Base-by-base conservation (phyloP, 352 stramenopile species). In the Peronospora destructor region DNA sequence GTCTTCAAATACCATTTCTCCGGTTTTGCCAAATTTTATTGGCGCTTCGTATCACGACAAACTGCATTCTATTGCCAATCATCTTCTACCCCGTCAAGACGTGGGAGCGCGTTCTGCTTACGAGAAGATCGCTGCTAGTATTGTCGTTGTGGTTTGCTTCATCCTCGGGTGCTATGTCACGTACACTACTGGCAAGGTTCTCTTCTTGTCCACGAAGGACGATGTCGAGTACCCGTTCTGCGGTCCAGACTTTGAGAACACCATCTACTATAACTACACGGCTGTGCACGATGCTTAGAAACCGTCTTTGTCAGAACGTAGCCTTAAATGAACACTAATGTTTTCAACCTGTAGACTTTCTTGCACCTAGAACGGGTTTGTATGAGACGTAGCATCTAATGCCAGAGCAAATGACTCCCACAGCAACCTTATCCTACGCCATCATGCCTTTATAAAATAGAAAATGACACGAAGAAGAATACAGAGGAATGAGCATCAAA, bases 81-180 rank as follows among this genome's bases (percentile, higher is more conserved):
- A 38, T 68, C 9, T 82, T 84, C 49, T 86, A 86, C 63, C 61
- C 83, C 41, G 76, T 76, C 45, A 80, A 78, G 62, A 41, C 72
- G 4, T 82, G 71, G 70, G 26, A 17, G n/a, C 52, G 55, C 10
- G 36, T 84, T 1, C 48, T 56, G 3, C 21, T 62, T 69, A 59
- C 34, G 61, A 69, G 26, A 65, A 66, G 46, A 8, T 55, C 6
- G 50, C 43, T n/a, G 61, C 42, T 7, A 43, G 45, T 29, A 36
- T 53, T 14, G 52, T 66, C 13, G 26, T 69, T 14, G 36, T 69
- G 13, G 50, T 69, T 0, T 69, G 61, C 51, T 55, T 53, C 16
- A 28, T 60, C 0, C 48, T 69, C 4, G 61, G 61, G 0, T 62
- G 56, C 51, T 69, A 69, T 34, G 56, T 66, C 13, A 49, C 61